Conservation (phyloP, 1,284 basidiomycete genomes). For the Takashimella tepidaria region DNA sequence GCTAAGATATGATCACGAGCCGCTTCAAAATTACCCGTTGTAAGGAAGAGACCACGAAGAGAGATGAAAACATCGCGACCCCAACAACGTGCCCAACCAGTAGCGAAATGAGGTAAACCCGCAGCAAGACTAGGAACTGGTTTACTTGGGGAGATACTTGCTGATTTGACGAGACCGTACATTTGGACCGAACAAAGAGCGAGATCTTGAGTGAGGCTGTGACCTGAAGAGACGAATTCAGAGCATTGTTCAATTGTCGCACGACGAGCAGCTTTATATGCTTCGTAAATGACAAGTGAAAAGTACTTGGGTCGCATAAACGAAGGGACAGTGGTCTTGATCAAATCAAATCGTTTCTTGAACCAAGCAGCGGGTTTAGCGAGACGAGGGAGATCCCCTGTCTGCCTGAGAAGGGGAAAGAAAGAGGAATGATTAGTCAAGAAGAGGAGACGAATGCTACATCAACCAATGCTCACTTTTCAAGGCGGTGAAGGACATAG, state of each 20-base stretch:
- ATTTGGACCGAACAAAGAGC: slow-evolving; percentile 84
- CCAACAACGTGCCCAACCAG: slow-evolving; percentile 92
- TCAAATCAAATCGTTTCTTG: slow-evolving; percentile 70
- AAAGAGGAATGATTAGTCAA: not conserved
- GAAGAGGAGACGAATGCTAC: too few relatives aligned
- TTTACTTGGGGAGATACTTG: slow-evolving; percentile 65
- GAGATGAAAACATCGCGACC: slow-evolving; percentile 96
- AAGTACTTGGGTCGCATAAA: slow-evolving; percentile 93
- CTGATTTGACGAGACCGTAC: slow-evolving; percentile 81
- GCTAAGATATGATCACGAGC: slow-evolving; percentile 83
- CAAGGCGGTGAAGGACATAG: slow-evolving; percentile 68
- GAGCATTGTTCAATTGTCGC: slow-evolving; percentile 78
- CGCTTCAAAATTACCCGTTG: slow-evolving; percentile 80
- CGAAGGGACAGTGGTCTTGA: slow-evolving; percentile 67
- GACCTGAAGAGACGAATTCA: slow-evolving; percentile 74
- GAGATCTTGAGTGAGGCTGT: slow-evolving; percentile 81
- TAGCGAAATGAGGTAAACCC: slow-evolving; percentile 86
- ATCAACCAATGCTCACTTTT: slow-evolving; percentile 55
- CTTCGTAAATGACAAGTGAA: slow-evolving; percentile 77
- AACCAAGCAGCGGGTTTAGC: slow-evolving; percentile 71
- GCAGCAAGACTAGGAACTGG: slow-evolving; percentile 78
- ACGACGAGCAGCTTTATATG: slow-evolving; percentile 79
- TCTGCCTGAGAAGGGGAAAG: slow-evolving; percentile 55
- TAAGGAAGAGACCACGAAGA: slow-evolving; percentile 81
- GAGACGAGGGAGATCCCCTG: slow-evolving; percentile 61